phyloP scores from a whole-genome alignment of 495 filamentous ascomycete genomes.

The Daldinia childiae region DNA sequence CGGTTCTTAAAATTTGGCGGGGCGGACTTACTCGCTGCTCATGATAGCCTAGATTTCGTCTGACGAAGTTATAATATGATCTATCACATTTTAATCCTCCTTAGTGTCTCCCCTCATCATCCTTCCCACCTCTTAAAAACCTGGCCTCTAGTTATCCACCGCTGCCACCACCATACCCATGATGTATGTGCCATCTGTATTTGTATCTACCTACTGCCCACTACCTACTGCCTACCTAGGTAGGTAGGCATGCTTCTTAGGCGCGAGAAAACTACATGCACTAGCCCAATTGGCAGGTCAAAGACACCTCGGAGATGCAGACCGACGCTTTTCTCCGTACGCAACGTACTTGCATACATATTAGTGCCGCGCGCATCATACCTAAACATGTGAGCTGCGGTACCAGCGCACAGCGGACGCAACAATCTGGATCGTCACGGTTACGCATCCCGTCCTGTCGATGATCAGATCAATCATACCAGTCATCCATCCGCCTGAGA shows the following conservation, averaged over 20 bases:
- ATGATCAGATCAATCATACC: conserved; percentile 28
- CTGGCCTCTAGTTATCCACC: conserved; percentile 27
- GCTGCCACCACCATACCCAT: conserved; percentile 10
- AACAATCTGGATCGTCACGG: conserved; percentile 37
- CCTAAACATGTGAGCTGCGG: conserved; percentile 38
- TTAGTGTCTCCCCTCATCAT: not conserved
- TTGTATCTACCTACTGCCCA: conserved; percentile 25
- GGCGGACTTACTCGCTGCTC: conserved; percentile 21
- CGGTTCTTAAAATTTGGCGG: conserved; percentile 40
- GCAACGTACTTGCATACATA: conserved; percentile 14
- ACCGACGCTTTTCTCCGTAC: conserved; percentile 37
- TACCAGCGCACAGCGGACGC: conserved; percentile 24
- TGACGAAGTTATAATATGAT: conserved; percentile 28
- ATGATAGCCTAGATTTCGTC: conserved; percentile 26
- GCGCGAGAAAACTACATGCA: conserved; percentile 16
- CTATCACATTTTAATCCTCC: conserved; percentile 26
- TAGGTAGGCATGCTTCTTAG: not conserved
- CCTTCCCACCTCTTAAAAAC: conserved; percentile 14
- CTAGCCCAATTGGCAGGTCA: conserved; percentile 35
- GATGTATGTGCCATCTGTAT: conserved; percentile 12
- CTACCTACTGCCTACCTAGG: not conserved
- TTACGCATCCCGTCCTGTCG: conserved; percentile 30
- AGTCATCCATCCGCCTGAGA: conserved; percentile 38
- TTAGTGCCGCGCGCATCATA: conserved; percentile 37
- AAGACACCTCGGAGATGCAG: conserved; percentile 32